Percentiles rank a stretch among this genome's conserved stretches.
These are phyloP conservation scores for Solanum pennellii DNA, from an alignment of 257 asterid species.

Conservation along the genomic window DNA sequence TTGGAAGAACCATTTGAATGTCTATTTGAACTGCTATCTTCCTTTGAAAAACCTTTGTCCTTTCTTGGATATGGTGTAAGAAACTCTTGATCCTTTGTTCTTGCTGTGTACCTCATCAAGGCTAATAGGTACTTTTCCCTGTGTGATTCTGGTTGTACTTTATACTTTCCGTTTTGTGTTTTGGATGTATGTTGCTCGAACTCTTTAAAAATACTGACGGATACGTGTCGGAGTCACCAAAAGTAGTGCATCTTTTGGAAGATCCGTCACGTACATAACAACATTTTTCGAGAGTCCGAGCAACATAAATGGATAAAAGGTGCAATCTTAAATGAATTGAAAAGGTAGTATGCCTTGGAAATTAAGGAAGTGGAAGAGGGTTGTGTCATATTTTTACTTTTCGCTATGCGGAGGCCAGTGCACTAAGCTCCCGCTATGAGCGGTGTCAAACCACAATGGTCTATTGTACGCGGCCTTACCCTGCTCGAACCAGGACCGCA, in stretches of 20 bases:
- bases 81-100: conserved; percentile 6
- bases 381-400: background rate
- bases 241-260: background rate
- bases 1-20: conserved; percentile 6
- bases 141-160: background rate
- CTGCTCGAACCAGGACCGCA: background rate
- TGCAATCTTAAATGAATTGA: background rate
- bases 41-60: conserved; percentile 10
- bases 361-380: background rate
- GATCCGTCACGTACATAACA: background rate
- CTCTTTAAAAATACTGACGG: background rate
- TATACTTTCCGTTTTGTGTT: background rate
- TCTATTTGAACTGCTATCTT: conserved; percentile 6
- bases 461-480: background rate
- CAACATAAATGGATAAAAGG: background rate
- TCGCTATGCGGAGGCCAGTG: background rate
- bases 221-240: background rate
- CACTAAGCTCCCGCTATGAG: background rate
- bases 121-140: conserved; percentile 13
- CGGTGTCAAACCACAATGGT: background rate
- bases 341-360: background rate
- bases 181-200: background rate
- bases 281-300: background rate
- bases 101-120: conserved; percentile 5
- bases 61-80: conserved; percentile 23